Evolutionary conservation across 345 rosid species (phyloP), one percentile per base, ranked within the genome.

Genomic region (Lagerstroemia speciosa): DNA sequence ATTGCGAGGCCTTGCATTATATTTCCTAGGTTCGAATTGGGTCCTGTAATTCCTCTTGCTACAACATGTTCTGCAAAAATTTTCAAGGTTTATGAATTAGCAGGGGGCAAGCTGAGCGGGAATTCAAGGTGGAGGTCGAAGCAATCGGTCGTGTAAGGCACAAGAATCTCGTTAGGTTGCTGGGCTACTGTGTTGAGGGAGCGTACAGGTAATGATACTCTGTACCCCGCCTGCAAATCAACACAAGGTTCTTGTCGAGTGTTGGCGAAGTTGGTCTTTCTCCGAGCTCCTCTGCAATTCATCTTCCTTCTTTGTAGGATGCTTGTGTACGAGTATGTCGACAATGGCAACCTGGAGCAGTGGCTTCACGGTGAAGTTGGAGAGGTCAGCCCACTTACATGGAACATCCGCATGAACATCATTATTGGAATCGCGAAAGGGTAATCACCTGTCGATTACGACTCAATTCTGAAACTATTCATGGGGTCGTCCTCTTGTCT

Each of bases 21-120:
- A 3, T 36, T 36, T 36, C 38, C 3, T 36, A 8, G 4, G 7
- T 41, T 41, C 9, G 46, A 41, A 41, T 41, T 10, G 14, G 46
- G 16, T 41, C 38, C 38, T 36, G 3, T 36, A 8, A 36, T 36
- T 36, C 38, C 38, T 36, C 8, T 36, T 36, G 38, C 8, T 3
- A 8, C 38, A 36, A 41, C 10, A 12, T 41, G 11, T 12, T 41
- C 15, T 41, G 15, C 45, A 2, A 1, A 6, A 41, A 41, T 8
- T 41, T 41, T 8, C 10, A 41, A 12, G 45, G 2, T 41, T 41
- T 41, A 41, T 41, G 45, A 3, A 41, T 41, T 8, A 68, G 78
- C 80, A 93, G 97, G 85, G 98, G 98, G 74, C 97, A 92, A 79
- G 98, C 98, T 14, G 96, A 93, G 88, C 87, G 82, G 82, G 98